Base-by-base conservation (phyloP, 305 asterid species). In the Coffea humblotiana region DNA sequence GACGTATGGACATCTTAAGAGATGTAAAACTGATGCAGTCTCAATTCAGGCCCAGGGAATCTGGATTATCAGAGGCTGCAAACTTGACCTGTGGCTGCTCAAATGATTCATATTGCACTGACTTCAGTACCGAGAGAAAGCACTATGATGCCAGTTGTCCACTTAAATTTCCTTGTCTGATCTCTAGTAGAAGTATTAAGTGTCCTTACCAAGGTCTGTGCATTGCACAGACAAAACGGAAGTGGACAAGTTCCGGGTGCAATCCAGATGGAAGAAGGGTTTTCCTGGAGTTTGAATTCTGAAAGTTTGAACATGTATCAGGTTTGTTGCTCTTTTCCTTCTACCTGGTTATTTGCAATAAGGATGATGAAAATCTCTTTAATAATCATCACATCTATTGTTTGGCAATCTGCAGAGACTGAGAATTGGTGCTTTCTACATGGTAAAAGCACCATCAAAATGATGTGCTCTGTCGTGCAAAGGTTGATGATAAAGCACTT, bases 401-500 rank as follows among this genome's bases (percentile, higher is more conserved):
- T 67, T 85, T 82, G n/a, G 72, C 69, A 63, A 16, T 72, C 79
- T 89, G 86, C 97, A 96, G 99, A 88, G 88, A 23, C 54, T 94
- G 85, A 90, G 79, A 89, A 90, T 94, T 56, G 94, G 97, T 80
- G 64, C 86, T 77, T 88, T 72, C 81, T 96, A 96, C 86, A 85
- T 92, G 64, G 81, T 94, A 66, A 84, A 84, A 86, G 81, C 92
- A 89, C 77, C 81, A 85, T 82, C 83, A 86, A 72, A 87, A 87
- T 84, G 92, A 89, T 72, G 70, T 71, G 73, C 80, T 88, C 68
- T 83, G 93, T 84, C 63, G 83, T 63, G 80, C 76, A 29, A 86
- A 87, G 84, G 79, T 71, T 78, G 83, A 78, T 58, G 70, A 66
- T 65, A 85, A 72, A 81, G 70, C 63, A 73, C 78, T 77, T 75